phyloP scores from a whole-genome alignment of 805 yeast genomes.

The Clavispora phyllophila region DNA sequence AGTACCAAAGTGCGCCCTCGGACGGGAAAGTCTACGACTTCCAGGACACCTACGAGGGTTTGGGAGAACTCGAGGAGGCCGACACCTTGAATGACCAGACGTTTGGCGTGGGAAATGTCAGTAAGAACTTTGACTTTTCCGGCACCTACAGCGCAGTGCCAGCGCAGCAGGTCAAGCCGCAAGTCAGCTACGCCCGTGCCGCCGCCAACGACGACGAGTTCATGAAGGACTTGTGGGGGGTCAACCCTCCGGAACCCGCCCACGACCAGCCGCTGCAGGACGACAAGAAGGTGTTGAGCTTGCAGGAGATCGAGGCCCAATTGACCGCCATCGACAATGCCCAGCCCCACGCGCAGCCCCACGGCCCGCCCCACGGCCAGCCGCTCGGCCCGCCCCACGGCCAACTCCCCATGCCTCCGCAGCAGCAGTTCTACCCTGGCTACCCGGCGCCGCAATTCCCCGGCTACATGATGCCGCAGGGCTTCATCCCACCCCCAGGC shows the following conservation, averaged over 20 bases:
- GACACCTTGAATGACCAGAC: constrained; percentile 81
- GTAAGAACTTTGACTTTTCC: constrained; percentile 65
- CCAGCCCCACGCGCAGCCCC: constrained; percentile 22
- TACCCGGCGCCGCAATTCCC: constrained; percentile 29
- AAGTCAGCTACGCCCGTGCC: constrained; percentile 38
- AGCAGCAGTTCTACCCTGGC: constrained; percentile 29
- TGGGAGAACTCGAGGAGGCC: constrained; percentile 65
- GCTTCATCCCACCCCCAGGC: constrained; percentile 32
- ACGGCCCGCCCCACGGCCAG: constrained; percentile 20
- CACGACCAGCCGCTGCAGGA: constrained; percentile 11
- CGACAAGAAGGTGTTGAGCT: constrained; percentile 53
- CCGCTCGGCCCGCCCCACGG: constrained; percentile 16
- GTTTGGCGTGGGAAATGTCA: constrained; percentile 55
- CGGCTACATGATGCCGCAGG: constrained; percentile 40
- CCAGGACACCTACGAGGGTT: constrained; percentile 79
- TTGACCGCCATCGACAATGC: constrained; percentile 43
- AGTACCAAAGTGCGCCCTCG: constrained; percentile 23
- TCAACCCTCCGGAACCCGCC: constrained; percentile 26
- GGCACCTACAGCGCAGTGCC: constrained; percentile 20
- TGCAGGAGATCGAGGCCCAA: constrained; percentile 84
- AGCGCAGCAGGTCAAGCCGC: constrained; percentile 15
- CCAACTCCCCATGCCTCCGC: constrained; percentile 18
- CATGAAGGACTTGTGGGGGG: constrained; percentile 43
- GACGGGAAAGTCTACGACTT: constrained; percentile 48
- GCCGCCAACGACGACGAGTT: constrained; percentile 39